These are phyloP conservation scores for Hypoxylon cercidicola DNA, from an alignment of 495 filamentous ascomycete genomes.

Conservation along the genomic window DNA sequence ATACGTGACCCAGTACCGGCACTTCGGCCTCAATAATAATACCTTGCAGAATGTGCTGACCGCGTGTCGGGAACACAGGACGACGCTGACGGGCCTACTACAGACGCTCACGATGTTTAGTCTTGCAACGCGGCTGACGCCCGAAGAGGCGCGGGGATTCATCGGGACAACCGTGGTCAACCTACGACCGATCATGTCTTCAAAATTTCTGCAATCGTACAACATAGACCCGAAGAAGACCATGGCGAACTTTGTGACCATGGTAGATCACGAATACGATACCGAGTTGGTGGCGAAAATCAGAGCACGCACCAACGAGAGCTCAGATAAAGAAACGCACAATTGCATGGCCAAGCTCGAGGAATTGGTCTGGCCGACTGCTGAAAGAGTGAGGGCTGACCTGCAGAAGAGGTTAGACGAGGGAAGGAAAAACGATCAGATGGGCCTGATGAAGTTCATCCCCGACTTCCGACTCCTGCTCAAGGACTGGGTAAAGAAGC, in stretches of 20 bases:
- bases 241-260: constrained; percentile 49
- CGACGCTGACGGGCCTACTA: constrained; percentile 50
- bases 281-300: constrained; percentile 25
- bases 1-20: constrained; percentile 41
- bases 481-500: constrained; percentile 41
- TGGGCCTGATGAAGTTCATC: constrained; percentile 46
- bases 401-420: constrained; percentile 25
- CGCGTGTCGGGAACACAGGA: constrained; percentile 40
- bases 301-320: constrained; percentile 12
- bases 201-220: neutral
- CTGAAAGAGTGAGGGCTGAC: constrained; percentile 35
- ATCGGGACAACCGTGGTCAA: constrained; percentile 45
- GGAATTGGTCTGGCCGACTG: constrained; percentile 42
- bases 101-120: constrained; percentile 43
- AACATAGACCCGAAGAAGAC: constrained; percentile 12
- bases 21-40: constrained; percentile 39
- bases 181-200: constrained; percentile 42
- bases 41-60: constrained; percentile 32
- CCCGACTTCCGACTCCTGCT: constrained; percentile 45
- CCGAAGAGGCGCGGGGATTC: constrained; percentile 37
- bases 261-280: constrained; percentile 36
- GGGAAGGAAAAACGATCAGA: constrained; percentile 47
- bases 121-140: constrained; percentile 31
- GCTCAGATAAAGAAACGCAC: neutral
- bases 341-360: constrained; percentile 17